Evolutionary conservation across 2,329 filamentous ascomycete genomes (phyloP), one percentile per base, ranked within the genome.

Genomic region (Botrytis paeoniae): DNA sequence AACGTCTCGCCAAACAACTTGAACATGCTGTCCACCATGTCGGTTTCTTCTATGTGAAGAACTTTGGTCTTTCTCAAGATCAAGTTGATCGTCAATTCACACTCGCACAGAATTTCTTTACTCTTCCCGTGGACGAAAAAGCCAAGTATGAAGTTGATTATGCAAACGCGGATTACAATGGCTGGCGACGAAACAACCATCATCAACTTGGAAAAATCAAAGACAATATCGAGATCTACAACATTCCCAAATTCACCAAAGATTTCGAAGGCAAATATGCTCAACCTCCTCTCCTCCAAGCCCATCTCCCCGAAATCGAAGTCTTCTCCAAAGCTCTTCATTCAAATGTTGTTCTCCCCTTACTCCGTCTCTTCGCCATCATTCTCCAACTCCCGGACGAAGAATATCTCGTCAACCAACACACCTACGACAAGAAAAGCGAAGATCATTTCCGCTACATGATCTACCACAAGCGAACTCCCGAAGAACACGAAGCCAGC

Each of bases 391-490:
- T 92, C 0, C 87, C 88, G 0, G 85, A 88, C 51, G 88, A 91
- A 77, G 85, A 89, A 3, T 84, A 86, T 72, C 82, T 91, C 48
- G 83, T 87, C 75, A 82, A 84, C 29, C 82, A 87, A 12, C 89
- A 91, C 78, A 83, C 82, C 25, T 91, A 90, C 79, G 84, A 89
- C 2, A 83, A 85, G n/a, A 84, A 86, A 41, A 85, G 86, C 29
- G 88, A 90, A 74, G 87, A 88, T 37, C 88, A 90, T 73, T 83
- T 90, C n/a, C 85, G 89, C 4, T 90, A 89, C 79, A 90, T 90
- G 87, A 83, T 86, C 66, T 89, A 89, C 74, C 83, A 83, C 14
- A 84, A 84, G 0, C 85, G 87, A 51, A 84, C 82, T 0, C 78
- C 82, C 0, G 83, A 86, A n/a, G 84, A 87, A 37, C 85, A 85